Conservation (phyloP, 2,329 filamentous ascomycete species). For the Diaporthe humulicola region DNA sequence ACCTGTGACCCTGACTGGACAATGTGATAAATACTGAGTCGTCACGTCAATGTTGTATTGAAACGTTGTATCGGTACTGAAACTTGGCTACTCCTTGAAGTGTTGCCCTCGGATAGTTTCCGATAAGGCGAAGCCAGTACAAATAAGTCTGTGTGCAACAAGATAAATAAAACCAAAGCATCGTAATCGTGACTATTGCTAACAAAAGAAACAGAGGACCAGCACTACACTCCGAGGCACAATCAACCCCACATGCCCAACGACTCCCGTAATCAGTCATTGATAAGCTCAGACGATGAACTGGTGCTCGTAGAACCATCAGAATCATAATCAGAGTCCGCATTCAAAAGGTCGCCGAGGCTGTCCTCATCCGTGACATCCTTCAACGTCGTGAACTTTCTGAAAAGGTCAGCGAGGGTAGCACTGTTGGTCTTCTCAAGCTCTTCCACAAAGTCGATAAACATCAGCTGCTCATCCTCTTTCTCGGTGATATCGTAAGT, state of each 20-base stretch:
- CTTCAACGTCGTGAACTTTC: slow-evolving; percentile 24
- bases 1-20: neutral
- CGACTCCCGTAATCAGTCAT: neutral
- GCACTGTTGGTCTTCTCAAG: slow-evolving; percentile 1
- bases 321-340: slow-evolving; percentile 14
- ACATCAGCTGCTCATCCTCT: slow-evolving; percentile 32
- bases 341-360: neutral
- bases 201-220: slow-evolving; percentile 16
- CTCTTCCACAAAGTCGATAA: slow-evolving; percentile 32
- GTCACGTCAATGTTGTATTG: slow-evolving; percentile 6
- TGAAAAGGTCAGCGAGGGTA: slow-evolving; percentile 13
- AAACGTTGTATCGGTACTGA: neutral
- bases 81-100: no score
- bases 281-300: neutral
- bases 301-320: slow-evolving; percentile 1
- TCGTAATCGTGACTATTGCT: neutral
- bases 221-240: neutral
- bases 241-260: neutral
- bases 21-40: neutral
- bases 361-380: slow-evolving; percentile 5
- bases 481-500: slow-evolving; percentile 16
- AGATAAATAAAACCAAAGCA: neutral
- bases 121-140: neutral
- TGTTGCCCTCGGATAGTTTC: no score
- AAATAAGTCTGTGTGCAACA: neutral